phyloP scores from a whole-genome alignment of 1,139 yeast genomes.

The Suhomyces chickasaworum region DNA sequence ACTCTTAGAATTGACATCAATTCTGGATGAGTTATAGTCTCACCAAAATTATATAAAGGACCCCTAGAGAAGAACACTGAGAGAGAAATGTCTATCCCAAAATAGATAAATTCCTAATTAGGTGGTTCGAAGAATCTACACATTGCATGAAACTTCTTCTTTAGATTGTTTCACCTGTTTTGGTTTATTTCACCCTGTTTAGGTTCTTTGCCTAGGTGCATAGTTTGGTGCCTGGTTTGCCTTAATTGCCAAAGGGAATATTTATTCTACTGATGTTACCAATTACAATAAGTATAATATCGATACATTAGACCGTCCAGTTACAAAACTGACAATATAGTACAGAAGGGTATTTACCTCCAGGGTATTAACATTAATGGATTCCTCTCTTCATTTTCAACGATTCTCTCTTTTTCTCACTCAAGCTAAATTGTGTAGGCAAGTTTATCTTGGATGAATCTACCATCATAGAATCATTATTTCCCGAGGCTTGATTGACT shows the following conservation, averaged over 20 bases:
- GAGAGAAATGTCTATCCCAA: too few species aligned
- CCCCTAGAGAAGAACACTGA: too few species aligned
- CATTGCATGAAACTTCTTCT: too few species aligned
- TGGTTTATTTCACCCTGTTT: too few species aligned
- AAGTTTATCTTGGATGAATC: conserved; percentile 26
- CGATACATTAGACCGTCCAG: background rate
- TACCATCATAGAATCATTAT: conserved; percentile 14
- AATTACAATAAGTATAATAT: background rate
- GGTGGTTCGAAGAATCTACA: too few species aligned
- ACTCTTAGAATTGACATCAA: background rate
- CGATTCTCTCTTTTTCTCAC: conserved; percentile 52
- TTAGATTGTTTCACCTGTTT: too few species aligned
- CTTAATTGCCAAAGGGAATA: too few species aligned
- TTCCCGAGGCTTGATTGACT: conserved; percentile 15
- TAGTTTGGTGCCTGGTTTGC: too few species aligned
- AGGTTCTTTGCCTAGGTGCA: too few species aligned
- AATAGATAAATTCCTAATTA: too few species aligned
- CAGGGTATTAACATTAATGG: conserved; percentile 25
- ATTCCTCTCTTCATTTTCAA: conserved; percentile 52
- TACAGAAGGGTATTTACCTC: conserved; percentile 5
- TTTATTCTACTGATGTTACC: background rate
- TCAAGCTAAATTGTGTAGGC: conserved; percentile 37
- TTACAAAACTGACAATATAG: background rate
- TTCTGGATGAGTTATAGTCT: background rate
- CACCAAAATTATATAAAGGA: background rate